These are phyloP conservation scores for Zymoseptoria tritici DNA, from an alignment of 2,329 filamentous ascomycete species.

Conservation along the genomic window DNA sequence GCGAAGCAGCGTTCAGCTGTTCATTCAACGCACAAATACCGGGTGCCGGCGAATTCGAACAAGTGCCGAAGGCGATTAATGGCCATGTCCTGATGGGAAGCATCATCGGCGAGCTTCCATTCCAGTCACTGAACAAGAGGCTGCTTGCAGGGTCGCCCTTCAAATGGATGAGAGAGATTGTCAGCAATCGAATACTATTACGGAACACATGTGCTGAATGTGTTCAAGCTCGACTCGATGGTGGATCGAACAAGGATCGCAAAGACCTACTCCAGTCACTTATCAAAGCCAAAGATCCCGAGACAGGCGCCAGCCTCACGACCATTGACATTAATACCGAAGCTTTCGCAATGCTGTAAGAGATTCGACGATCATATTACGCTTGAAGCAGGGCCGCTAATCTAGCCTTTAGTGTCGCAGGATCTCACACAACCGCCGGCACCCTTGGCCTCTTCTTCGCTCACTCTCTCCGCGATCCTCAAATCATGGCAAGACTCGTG, in stretches of 20 bases:
- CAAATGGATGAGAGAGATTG: not conserved
- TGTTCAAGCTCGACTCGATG: not conserved
- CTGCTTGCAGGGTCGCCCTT: not conserved
- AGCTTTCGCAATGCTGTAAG: not conserved
- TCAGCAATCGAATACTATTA: not conserved
- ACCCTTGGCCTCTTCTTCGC: conserved; percentile 2
- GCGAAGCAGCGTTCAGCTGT: conserved; percentile 1
- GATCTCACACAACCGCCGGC: conserved; percentile 3
- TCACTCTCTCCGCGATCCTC: not conserved
- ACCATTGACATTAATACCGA: not conserved
- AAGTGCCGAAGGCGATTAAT: conserved; percentile 1
- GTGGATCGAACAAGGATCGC: not conserved
- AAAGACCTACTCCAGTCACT: not conserved
- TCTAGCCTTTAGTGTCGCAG: not conserved
- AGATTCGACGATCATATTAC: not conserved
- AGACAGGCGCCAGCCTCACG: not conserved
- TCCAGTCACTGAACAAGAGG: not conserved
- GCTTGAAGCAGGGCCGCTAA: not conserved
- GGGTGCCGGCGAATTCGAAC: conserved; percentile 1
- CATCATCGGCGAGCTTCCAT: not conserved
- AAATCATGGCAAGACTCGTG: not conserved
- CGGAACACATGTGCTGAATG: not conserved
- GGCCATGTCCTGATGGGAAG: conserved; percentile 1
- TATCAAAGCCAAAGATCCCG: not conserved
- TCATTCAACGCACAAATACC: conserved; percentile 1